Conservation (phyloP, 2,329 filamentous ascomycete genomes). For the Emergomyces orientalis region DNA sequence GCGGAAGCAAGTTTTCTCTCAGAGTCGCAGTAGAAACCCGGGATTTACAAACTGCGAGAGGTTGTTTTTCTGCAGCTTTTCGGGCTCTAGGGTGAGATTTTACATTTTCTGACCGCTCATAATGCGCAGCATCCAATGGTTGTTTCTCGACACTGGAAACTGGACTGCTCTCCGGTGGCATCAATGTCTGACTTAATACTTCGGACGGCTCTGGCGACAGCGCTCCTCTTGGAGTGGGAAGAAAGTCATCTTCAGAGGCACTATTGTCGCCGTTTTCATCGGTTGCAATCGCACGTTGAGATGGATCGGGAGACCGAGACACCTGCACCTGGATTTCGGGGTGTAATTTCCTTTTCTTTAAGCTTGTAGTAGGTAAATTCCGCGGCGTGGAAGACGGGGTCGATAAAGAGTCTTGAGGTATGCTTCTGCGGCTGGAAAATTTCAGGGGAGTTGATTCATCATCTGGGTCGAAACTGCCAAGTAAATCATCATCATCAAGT, state of each 20-base stretch:
- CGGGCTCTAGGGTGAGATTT: neutral
- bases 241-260: slow-evolving; percentile 9
- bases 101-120: neutral
- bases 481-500: slow-evolving; percentile 33
- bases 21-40: slow-evolving; percentile 28
- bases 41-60: neutral
- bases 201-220: slow-evolving; percentile 16
- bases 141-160: neutral
- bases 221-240: slow-evolving; percentile 11
- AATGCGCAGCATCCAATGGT: neutral
- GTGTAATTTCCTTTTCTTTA: neutral
- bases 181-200: slow-evolving; percentile 29
- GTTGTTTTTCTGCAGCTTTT: neutral
- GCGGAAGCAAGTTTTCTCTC: slow-evolving; percentile 29
- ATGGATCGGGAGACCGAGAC: slow-evolving; percentile 19
- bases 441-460: slow-evolving; percentile 40
- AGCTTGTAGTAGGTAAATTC: neutral
- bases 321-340: slow-evolving; percentile 19
- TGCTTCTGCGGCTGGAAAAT: slow-evolving; percentile 26
- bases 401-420: slow-evolving; percentile 18
- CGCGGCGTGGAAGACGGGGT: slow-evolving; percentile 21
- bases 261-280: slow-evolving; percentile 7
- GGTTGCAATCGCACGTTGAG: slow-evolving; percentile 17
- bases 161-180: slow-evolving; percentile 29
- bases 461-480: slow-evolving; percentile 35